Base-by-base conservation (phyloP, 2,329 filamentous ascomycete genomes). In the Lachnellula subtilissima region DNA sequence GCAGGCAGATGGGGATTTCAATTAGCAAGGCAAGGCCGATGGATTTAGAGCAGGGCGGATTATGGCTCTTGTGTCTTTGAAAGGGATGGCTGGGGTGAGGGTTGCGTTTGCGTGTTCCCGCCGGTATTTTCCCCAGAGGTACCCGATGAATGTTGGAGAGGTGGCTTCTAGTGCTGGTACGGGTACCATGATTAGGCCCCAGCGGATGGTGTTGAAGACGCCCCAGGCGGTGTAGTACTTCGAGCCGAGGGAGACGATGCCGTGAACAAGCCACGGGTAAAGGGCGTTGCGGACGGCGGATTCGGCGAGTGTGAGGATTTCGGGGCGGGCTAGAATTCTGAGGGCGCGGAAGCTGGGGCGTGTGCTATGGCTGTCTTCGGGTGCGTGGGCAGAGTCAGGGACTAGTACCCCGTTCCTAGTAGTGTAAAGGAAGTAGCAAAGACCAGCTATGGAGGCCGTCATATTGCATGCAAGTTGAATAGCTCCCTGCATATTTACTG, bases 171-270 rank as follows among this genome's bases (percentile, higher is more conserved):
- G 73, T 0, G 85, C 78, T 58, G 83, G 79, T 0, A 90, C 83
- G 0, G 86, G 86, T 0, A 89, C 85, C 86, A 90, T 91, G 32
- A 90, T 74, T 0, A 90, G 73, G 0, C 86, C 87, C 86, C 86
- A 89, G 14, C 86, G 78, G 43, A 90, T 89, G 0, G 85, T 89
- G 54, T 81, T 87, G 72, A 91, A 91, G 9, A 89, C 75, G 1
- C 85, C 83, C 86, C 86, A 91, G 0, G 86, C 85, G 0, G 86
- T 89, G 0, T 85, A 83, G 67, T 90, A 90, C 6, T 82, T 78
- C 0, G 74, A 70, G 0, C 86, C 85, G 56, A 90, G 74, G 0
- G 78, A 72, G 0, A 90, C 78, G 17, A 91, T 86, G 4, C 78
- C 82, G 52, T 73, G 78, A 0, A 90, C 78, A 0, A 90, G 75